Evolutionary conservation across 1,284 basidiomycete genomes (phyloP).

Genomic region (Anthracocystis setariae): DNA sequence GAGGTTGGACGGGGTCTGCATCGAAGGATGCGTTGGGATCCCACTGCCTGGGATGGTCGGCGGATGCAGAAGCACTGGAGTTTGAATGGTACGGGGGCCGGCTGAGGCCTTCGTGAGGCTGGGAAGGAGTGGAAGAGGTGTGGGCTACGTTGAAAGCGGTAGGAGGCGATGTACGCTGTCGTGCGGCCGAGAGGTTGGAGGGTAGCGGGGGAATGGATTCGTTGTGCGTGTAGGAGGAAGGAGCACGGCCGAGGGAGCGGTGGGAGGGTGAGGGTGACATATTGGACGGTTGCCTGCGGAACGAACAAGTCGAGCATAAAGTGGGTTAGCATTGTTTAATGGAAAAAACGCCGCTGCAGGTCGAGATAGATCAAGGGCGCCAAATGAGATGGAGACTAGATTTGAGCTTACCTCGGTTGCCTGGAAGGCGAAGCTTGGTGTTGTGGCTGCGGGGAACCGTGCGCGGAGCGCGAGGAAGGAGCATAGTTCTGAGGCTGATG

Average conservation of each 20-base stretch:
- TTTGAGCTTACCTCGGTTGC: constrained; percentile 31
- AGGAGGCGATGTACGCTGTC: constrained; percentile 12
- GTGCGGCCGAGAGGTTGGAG: constrained; percentile 24
- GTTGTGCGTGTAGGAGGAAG: constrained; percentile 19
- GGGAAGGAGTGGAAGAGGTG: constrained; percentile 5
- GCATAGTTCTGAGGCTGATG: constrained; percentile 5
- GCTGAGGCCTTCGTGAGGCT: constrained; percentile 18
- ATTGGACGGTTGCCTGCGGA: constrained; percentile 29
- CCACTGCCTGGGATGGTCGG: constrained; percentile 30
- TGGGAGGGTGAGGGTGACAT: constrained; percentile 29
- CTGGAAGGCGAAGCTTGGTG: constrained; percentile 33
- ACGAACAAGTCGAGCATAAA: constrained; percentile 1
- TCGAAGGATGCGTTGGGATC: constrained; percentile 44
- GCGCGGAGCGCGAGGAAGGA: constrained; percentile 10
- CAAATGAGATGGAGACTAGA: neutral
- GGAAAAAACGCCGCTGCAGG: neutral
- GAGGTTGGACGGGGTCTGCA: constrained; percentile 16
- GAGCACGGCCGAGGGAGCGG: constrained; percentile 14
- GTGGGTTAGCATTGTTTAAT: neutral
- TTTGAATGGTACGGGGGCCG: constrained; percentile 16
- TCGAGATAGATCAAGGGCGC: neutral
- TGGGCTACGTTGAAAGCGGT: neutral
- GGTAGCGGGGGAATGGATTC: constrained; percentile 30
- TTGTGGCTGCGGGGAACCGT: constrained; percentile 25
- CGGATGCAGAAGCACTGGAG: constrained; percentile 4